These are phyloP conservation scores for Tylopilus subfusipes DNA, from an alignment of 768 basidiomycete species.

Conservation along the genomic window DNA sequence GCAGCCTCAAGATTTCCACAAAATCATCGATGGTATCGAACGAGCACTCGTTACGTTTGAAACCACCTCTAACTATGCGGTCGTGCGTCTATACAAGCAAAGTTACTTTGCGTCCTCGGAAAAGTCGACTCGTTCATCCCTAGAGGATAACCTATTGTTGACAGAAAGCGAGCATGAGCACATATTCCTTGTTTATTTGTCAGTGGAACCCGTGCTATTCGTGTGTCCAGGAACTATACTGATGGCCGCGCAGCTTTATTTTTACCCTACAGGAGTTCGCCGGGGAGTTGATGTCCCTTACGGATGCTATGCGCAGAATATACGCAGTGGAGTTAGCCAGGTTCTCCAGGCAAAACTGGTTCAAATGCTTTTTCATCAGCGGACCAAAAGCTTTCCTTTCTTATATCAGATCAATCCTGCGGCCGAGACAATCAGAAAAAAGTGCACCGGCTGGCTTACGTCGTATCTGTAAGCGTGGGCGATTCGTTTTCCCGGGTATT, in stretches of 20 bases:
- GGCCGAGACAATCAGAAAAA: constrained; percentile 14
- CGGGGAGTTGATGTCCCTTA: constrained; percentile 72
- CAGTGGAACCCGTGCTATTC: constrained; percentile 30
- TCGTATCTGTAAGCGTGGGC: constrained; percentile 41
- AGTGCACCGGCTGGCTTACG: constrained; percentile 22
- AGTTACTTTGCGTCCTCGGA: constrained; percentile 35
- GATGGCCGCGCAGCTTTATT: constrained; percentile 66
- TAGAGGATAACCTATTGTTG: constrained; percentile 36
- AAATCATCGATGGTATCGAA: constrained; percentile 63
- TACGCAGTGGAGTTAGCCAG: constrained; percentile 60
- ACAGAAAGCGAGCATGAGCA: constrained; percentile 66
- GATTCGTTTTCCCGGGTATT: background rate
- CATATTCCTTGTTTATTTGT: constrained; percentile 92
- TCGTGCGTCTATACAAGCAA: constrained; percentile 68
- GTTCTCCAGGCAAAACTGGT: constrained; percentile 35
- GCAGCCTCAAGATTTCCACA: constrained; percentile 57
- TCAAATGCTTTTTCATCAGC: constrained; percentile 34
- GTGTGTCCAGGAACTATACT: background rate
- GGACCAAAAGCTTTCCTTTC: constrained; percentile 25
- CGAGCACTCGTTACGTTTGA: constrained; percentile 71
- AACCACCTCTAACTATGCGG: constrained; percentile 78
- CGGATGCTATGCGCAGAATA: constrained; percentile 81
- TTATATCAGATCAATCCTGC: constrained; percentile 16
- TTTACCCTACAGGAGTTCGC: constrained; percentile 96
- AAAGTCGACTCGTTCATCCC: constrained; percentile 14